phyloP scores from a whole-genome alignment of 2,329 filamentous ascomycete genomes.

The Neonectria coccinea region DNA sequence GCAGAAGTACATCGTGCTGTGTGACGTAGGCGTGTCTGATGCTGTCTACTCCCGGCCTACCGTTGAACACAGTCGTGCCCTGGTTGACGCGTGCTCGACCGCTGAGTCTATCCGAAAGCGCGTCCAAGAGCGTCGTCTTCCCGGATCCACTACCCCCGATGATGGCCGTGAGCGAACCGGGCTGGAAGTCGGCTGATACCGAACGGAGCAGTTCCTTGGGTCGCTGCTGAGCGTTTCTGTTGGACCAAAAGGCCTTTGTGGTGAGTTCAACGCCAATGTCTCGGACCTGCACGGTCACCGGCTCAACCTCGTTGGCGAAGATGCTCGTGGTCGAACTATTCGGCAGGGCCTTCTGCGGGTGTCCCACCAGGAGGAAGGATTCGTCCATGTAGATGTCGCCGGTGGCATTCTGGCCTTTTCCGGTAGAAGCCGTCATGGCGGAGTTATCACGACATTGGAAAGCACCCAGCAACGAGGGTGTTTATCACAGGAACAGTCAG shows the following conservation, averaged over 20 bases:
- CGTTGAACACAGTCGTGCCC: conserved; percentile 72
- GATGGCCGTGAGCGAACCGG: conserved; percentile 74
- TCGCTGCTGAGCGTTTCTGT: conserved; percentile 48
- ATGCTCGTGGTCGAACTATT: conserved; percentile 34
- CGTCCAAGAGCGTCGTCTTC: conserved; percentile 77
- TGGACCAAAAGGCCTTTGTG: conserved; percentile 62
- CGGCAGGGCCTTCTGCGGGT: background rate
- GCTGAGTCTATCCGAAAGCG: conserved; percentile 75
- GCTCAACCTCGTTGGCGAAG: conserved; percentile 61
- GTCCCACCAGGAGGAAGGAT: background rate
- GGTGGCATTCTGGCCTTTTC: background rate
- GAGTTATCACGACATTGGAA: background rate
- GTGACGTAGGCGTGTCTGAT: conserved; percentile 77
- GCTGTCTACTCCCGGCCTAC: conserved; percentile 59
- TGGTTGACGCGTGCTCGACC: conserved; percentile 61
- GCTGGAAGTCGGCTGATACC: conserved; percentile 71
- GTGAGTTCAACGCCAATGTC: conserved; percentile 66
- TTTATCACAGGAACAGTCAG: background rate
- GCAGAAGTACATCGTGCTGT: conserved; percentile 79
- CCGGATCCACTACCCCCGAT: conserved; percentile 78
- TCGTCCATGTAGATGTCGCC: background rate
- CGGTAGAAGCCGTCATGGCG: background rate
- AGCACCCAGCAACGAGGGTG: background rate
- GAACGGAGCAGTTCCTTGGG: conserved; percentile 68
- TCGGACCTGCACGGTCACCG: conserved; percentile 64